Evolutionary conservation across 192 early-diverging fungal species (phyloP), one percentile per base, ranked within the genome.

Genomic region (Backusella tuberculispora): DNA sequence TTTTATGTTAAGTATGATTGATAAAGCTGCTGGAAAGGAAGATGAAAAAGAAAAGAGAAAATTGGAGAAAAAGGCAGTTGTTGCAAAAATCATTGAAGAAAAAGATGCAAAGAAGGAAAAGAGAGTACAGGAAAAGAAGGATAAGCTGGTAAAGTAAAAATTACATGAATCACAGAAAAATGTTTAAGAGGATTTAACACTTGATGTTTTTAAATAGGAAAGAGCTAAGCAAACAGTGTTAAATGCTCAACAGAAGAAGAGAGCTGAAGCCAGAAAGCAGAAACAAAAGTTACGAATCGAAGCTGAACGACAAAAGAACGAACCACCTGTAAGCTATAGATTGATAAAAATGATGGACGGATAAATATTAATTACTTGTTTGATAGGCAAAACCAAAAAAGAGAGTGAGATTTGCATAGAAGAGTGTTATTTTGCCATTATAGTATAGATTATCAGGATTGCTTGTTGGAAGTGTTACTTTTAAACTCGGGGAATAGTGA

Each of bases 361-460:
- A 64, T 6, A 6, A 15, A 0, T 40, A 42, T 69, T 10, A 4
- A 15, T 43, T 43, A 14, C 5, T 69, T 6, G 21, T 45, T 67
- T 69, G 43, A 21, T 47, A 69, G 26, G 8, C 26, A 46, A 45
- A 24, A 47, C 68, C 45, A 2, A 69, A 69, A 43, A 69, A 69
- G 68, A 69, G 29, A 26, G 68, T 69, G 0, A 69, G 68, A 69
- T 69, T 69, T 17, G 38, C 68, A 69, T 69, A 69, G 7, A 44
- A 44, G 2, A 24, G 6, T n/a, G 37, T 2, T 4, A 43, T 4
- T 56, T 8, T 17, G 12, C 14, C 1, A n/a, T 34, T 34, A 1
- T 34, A 34, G 29, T 34, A 34, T 34, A 34, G 29, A 34, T 34
- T 34, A 34, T 34, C 29, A 34, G 29, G 29, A 34, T 34, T 34